Percentiles rank a stretch among this genome's conserved stretches.
Conservation (phyloP, 1,284 basidiomycete genomes). For the Coniophora puteana region DNA sequence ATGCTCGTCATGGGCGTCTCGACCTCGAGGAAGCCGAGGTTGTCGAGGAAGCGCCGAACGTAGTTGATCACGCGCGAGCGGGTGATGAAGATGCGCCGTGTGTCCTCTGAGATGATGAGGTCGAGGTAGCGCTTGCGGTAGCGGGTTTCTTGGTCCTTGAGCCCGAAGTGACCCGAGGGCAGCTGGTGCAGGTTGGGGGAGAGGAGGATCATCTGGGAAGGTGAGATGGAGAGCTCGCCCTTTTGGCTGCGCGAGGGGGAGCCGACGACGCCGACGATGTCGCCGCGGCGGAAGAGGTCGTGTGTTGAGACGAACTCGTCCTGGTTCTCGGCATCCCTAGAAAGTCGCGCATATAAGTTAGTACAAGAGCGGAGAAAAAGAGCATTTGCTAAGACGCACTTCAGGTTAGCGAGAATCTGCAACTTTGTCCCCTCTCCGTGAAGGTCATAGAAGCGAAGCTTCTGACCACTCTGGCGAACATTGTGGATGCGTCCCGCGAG, state of each 20-base stretch:
- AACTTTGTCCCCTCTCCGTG: slow-evolving; percentile 92
- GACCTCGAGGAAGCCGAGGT: slow-evolving; percentile 95
- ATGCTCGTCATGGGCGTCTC: slow-evolving; percentile 99
- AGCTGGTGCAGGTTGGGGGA: slow-evolving; percentile 96
- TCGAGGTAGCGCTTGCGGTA: slow-evolving; percentile 99
- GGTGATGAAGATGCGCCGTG: slow-evolving; percentile 90
- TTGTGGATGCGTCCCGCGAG: slow-evolving; percentile 92
- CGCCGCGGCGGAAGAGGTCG: slow-evolving; percentile 90
- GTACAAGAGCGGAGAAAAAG: slow-evolving; percentile 1
- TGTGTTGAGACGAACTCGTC: slow-evolving; percentile 75
- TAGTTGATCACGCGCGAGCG: slow-evolving; percentile 89
- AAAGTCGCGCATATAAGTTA: background rate
- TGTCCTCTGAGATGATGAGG: slow-evolving; percentile 92
- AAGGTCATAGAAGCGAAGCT: slow-evolving; percentile 94
- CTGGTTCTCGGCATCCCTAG: slow-evolving; percentile 68
- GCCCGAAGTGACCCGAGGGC: slow-evolving; percentile 84
- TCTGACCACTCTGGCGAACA: slow-evolving; percentile 80
- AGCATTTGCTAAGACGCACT: slow-evolving; percentile 48
- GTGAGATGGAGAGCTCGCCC: slow-evolving; percentile 92
- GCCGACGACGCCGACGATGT: slow-evolving; percentile 93
- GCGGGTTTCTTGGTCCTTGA: slow-evolving; percentile 95
- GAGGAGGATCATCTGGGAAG: slow-evolving; percentile 82
- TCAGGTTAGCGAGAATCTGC: slow-evolving; percentile 91
- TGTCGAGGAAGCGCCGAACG: slow-evolving; percentile 88
- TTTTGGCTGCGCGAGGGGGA: slow-evolving; percentile 91